These are phyloP conservation scores for Cladobotryum protrusum DNA, from an alignment of 2,329 filamentous ascomycete genomes.

Conservation along the genomic window DNA sequence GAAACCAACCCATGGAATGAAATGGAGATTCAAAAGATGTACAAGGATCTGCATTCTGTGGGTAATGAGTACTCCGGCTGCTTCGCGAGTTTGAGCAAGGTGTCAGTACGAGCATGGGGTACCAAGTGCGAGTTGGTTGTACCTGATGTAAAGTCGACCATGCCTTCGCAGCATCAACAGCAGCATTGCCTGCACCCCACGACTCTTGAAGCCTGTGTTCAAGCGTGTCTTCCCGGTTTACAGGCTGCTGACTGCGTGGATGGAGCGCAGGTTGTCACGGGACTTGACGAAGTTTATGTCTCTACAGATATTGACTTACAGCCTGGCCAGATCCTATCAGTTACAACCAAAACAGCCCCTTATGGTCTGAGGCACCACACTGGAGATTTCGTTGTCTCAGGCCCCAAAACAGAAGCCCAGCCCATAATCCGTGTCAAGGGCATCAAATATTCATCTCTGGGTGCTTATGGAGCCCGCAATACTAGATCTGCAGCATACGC, in stretches of 20 bases:
- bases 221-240: conserved; percentile 4
- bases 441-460: conserved; percentile 8
- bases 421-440: conserved; percentile 4
- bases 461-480: neutral
- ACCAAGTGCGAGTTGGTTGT: conserved; percentile 8
- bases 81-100: conserved; percentile 8
- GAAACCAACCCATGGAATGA: neutral
- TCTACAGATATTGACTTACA: conserved; percentile 7
- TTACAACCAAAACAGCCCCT: neutral
- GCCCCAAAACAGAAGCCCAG: neutral
- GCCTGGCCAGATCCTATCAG: conserved; percentile 7
- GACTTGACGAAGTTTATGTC: conserved; percentile 10
- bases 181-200: conserved; percentile 13
- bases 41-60: conserved; percentile 5
- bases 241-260: conserved; percentile 1
- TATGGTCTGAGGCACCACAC: conserved; percentile 11
- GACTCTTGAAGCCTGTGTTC: conserved; percentile 11
- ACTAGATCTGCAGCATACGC: neutral
- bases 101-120: conserved; percentile 5
- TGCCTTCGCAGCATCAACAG: conserved; percentile 11
- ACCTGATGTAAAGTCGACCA: conserved; percentile 10
- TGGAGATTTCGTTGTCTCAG: conserved; percentile 1
- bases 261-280: conserved; percentile 4
- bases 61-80: conserved; percentile 10
- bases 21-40: conserved; percentile 1